Percentiles rank a stretch among this genome's conserved stretches.
phyloP scores from a whole-genome alignment of 2,329 filamentous ascomycete species.

The Lasiodiplodia sp. region DNA sequence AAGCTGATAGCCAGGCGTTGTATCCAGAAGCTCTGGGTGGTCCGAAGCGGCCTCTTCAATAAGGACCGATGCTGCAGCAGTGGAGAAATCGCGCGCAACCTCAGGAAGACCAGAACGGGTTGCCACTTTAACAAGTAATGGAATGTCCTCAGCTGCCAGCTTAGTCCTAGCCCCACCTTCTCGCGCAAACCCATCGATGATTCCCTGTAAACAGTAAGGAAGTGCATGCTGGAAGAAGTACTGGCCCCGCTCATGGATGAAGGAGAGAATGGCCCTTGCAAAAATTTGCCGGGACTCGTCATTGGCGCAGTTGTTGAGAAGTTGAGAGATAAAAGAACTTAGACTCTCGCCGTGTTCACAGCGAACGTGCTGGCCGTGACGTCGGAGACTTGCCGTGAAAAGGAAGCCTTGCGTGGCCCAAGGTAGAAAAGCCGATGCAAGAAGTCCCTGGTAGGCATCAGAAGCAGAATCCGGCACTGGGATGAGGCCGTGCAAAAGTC shows the following conservation, averaged over 20 bases:
- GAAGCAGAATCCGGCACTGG: slow-evolving; percentile 34
- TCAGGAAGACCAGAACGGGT: slow-evolving; percentile 51
- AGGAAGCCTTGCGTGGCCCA: slow-evolving; percentile 56
- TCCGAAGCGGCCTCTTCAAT: slow-evolving; percentile 34
- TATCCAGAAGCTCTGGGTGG: background rate
- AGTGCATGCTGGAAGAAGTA: slow-evolving; percentile 51
- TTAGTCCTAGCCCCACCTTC: background rate
- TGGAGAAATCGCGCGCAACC: slow-evolving; percentile 50
- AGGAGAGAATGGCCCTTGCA: slow-evolving; percentile 44
- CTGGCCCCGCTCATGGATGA: slow-evolving; percentile 41
- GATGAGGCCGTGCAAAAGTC: slow-evolving; percentile 46
- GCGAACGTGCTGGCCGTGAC: slow-evolving; percentile 38
- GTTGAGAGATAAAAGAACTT: slow-evolving; percentile 43
- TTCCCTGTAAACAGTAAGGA: slow-evolving; percentile 53
- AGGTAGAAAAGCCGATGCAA: slow-evolving; percentile 52
- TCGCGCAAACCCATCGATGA: slow-evolving; percentile 42
- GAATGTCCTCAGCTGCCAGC: slow-evolving; percentile 39
- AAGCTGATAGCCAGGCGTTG: slow-evolving; percentile 35
- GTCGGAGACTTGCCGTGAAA: slow-evolving; percentile 50
- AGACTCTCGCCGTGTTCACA: slow-evolving; percentile 53
- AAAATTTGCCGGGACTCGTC: slow-evolving; percentile 34
- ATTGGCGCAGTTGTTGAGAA: slow-evolving; percentile 36
- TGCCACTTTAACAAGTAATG: slow-evolving; percentile 46
- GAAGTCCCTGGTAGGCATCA: slow-evolving; percentile 50
- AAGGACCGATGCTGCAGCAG: slow-evolving; percentile 33